These are phyloP conservation scores for Chaetomiaceae sp. DNA, from an alignment of 2,329 filamentous ascomycete species.

Conservation along the genomic window DNA sequence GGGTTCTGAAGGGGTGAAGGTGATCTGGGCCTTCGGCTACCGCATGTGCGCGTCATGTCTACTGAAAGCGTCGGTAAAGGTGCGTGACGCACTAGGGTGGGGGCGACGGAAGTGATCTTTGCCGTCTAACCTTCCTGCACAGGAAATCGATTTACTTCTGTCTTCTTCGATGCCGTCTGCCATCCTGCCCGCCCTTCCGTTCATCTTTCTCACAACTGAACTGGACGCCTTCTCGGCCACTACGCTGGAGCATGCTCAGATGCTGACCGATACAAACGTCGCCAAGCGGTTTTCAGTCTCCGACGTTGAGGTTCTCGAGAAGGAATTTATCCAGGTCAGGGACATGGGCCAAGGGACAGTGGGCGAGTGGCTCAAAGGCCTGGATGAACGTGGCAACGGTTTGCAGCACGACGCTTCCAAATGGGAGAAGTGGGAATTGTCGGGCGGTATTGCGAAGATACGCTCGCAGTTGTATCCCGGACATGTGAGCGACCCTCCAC, in stretches of 20 bases:
- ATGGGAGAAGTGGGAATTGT: slow-evolving; percentile 67
- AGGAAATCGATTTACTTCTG: slow-evolving; percentile 67
- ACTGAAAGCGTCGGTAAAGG: slow-evolving; percentile 54
- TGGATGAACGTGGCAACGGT: slow-evolving; percentile 57
- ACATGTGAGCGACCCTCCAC: neutral
- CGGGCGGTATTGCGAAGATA: slow-evolving; percentile 38
- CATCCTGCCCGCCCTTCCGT: slow-evolving; percentile 63
- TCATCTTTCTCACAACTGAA: slow-evolving; percentile 57
- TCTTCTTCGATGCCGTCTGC: slow-evolving; percentile 54
- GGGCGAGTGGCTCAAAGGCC: slow-evolving; percentile 75
- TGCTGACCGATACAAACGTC: slow-evolving; percentile 43
- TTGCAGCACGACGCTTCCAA: slow-evolving; percentile 55
- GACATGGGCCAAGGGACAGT: slow-evolving; percentile 60
- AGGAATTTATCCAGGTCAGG: slow-evolving; percentile 58
- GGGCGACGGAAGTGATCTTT: slow-evolving; percentile 4
- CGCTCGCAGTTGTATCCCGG: slow-evolving; percentile 24
- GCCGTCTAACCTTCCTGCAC: slow-evolving; percentile 21
- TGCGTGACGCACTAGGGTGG: slow-evolving; percentile 34
- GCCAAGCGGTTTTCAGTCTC: slow-evolving; percentile 60
- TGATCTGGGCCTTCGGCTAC: slow-evolving; percentile 66
- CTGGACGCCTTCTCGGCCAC: slow-evolving; percentile 54
- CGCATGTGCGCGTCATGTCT: slow-evolving; percentile 64
- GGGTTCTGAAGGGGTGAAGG: slow-evolving; percentile 51
- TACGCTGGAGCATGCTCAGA: slow-evolving; percentile 45
- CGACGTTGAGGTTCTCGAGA: slow-evolving; percentile 56